Evolutionary conservation across 306 rosid species (phyloP), one percentile per base, ranked within the genome.

Genomic region (Castanea sativa): DNA sequence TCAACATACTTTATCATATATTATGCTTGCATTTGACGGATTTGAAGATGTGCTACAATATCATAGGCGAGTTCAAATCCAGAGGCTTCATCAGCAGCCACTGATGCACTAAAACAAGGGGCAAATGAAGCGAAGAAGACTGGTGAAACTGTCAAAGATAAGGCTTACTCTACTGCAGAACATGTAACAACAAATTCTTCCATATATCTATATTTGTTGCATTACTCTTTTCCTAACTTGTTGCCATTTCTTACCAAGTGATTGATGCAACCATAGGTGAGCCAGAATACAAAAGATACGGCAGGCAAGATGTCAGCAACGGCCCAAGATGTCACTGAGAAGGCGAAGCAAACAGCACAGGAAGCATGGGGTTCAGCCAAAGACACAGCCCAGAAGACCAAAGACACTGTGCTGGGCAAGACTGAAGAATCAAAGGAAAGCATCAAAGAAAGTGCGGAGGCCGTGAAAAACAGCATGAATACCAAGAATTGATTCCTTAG

Each of bases 361-460:
- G 90, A 83, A 0, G 90, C 91, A 21, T 95, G 95, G 99, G 95
- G 75, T 25, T 78, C 91, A 5, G 85, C 97, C 9, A 89, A 88
- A 85, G 85, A 81, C 74, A 86, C 91, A 1, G 92, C 97, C 15
- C 88, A 88, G 9, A 87, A 35, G 55, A 89, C 97, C 20, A 79
- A 88, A 13, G 92, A 87, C 35, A 69, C 72, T 0, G 83, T 90
- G 29, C 2, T 69, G 18, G 88, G 84, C 32, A 89, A 89, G 85
- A 58, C 84, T 51, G 79, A 87, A 6, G 87, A 88, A 5, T 85
- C 97, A 0, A 87, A 89, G 73, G 87, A 88, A 3, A 78, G 58
- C 21, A 86, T 91, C 76, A 86, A 89, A 69, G 86, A 81, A n/a
- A 83, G 86, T 20, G 87, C 91, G 1, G 86, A 86, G 76, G 41